phyloP scores from a whole-genome alignment of 192 early-diverging fungal genomes.

The Coemansia aciculifera region DNA sequence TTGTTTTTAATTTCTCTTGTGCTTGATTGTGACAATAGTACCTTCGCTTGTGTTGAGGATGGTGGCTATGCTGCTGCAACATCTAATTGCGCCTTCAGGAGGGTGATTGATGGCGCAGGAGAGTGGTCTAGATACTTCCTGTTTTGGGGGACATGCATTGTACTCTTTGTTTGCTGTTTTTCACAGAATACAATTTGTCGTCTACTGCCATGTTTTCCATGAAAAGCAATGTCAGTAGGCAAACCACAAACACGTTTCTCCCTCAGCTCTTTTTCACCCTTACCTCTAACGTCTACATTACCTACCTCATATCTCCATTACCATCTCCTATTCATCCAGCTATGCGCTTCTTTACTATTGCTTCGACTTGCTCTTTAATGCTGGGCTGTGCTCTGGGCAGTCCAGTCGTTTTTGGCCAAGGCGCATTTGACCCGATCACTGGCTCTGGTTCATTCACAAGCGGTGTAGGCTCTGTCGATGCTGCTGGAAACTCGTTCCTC shows the following conservation, averaged over 20 bases:
- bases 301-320: not conserved
- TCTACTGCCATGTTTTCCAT: not conserved
- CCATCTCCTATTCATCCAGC: not conserved
- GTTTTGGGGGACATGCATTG: not conserved
- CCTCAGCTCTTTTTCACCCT: not conserved
- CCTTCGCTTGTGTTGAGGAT: not conserved
- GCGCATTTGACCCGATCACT: constrained; percentile 25
- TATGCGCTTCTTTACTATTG: constrained; percentile 15
- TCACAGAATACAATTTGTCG: not conserved
- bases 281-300: not conserved
- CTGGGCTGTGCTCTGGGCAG: constrained; percentile 10
- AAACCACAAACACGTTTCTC: not conserved
- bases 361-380: not conserved
- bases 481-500: constrained; percentile 37
- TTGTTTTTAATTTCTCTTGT: not conserved
- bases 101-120: not conserved
- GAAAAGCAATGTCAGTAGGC: not conserved
- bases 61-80: not conserved
- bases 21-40: not conserved
- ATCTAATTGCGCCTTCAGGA: not conserved
- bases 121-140: not conserved
- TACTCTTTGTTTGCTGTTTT: not conserved
- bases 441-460: constrained; percentile 21
- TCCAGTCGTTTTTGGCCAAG: constrained; percentile 28
- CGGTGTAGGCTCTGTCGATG: constrained; percentile 17